These are phyloP conservation scores for Penicillium simplicissimum DNA, from an alignment of 495 filamentous ascomycete species.

Conservation along the genomic window DNA sequence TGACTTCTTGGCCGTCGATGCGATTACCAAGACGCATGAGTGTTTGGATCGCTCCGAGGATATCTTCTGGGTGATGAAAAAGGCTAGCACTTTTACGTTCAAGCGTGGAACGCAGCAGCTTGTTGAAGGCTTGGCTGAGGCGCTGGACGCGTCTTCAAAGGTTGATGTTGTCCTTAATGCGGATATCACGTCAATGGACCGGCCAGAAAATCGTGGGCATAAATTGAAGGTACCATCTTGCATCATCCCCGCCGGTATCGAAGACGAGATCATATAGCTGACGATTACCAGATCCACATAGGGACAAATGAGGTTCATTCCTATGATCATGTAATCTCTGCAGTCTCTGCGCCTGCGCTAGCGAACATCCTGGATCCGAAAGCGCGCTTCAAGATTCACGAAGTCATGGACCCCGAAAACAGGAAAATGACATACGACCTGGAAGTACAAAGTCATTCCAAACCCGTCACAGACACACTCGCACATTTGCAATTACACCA, in stretches of 20 bases:
- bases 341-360: conserved; percentile 54
- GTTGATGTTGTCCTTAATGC: conserved; percentile 29
- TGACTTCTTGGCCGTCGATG: conserved; percentile 29
- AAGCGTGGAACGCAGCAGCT: conserved; percentile 39
- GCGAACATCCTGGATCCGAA: conserved; percentile 25
- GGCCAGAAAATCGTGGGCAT: neutral
- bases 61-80: conserved; percentile 17
- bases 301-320: conserved; percentile 11
- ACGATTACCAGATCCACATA: conserved; percentile 15
- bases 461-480: conserved; percentile 25
- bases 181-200: conserved; percentile 16
- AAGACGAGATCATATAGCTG: neutral
- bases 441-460: neutral
- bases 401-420: neutral
- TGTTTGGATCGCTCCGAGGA: conserved; percentile 12
- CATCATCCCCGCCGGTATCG: neutral
- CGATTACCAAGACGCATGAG: conserved; percentile 9
- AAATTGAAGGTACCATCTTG: neutral
- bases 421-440: neutral
- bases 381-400: neutral
- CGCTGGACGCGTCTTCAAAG: conserved; percentile 32
- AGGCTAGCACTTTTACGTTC: conserved; percentile 55
- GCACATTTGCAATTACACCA: conserved; percentile 48
- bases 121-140: conserved; percentile 27
- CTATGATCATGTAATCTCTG: conserved; percentile 71